phyloP scores from a whole-genome alignment of 495 filamentous ascomycete species.

The Sporormia fimetaria region DNA sequence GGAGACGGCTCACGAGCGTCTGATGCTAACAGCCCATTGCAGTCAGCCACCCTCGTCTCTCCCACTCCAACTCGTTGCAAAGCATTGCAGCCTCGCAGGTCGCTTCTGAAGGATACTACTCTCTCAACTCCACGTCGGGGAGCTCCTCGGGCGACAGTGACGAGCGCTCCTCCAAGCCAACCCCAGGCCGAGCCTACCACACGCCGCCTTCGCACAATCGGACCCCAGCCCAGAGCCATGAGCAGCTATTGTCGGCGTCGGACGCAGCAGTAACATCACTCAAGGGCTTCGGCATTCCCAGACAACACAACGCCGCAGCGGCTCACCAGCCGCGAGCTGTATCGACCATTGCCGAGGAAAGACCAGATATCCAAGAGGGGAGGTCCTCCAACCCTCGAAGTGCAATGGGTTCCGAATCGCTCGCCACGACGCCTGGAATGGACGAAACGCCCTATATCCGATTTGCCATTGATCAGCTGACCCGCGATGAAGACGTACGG shows the following conservation, averaged over 20 bases:
- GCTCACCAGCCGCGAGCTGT: conserved; percentile 6
- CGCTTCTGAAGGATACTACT: conserved; percentile 59
- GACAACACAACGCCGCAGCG: conserved; percentile 5
- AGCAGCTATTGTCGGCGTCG: conserved; percentile 7
- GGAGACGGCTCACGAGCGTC: background rate
- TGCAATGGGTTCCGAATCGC: conserved; percentile 29
- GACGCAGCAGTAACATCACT: conserved; percentile 16
- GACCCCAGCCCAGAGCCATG: conserved; percentile 26
- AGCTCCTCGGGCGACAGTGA: conserved; percentile 37
- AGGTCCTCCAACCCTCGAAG: background rate
- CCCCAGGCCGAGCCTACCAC: conserved; percentile 40
- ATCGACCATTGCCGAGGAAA: conserved; percentile 18
- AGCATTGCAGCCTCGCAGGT: conserved; percentile 54
- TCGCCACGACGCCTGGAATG: conserved; percentile 48
- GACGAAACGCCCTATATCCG: conserved; percentile 61
- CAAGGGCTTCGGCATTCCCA: conserved; percentile 10
- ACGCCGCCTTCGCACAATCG: conserved; percentile 31
- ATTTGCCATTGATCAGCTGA: conserved; percentile 64
- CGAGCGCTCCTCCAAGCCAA: conserved; percentile 33
- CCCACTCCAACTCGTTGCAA: conserved; percentile 44
- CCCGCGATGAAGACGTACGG: conserved; percentile 48
- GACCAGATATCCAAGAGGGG: conserved; percentile 22
- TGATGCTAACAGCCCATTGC: background rate
- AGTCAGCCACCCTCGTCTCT: conserved; percentile 39
- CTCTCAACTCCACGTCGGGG: conserved; percentile 49